These are phyloP conservation scores for Takashimella tepidaria DNA, from an alignment of 1,284 basidiomycete genomes.

Conservation along the genomic window DNA sequence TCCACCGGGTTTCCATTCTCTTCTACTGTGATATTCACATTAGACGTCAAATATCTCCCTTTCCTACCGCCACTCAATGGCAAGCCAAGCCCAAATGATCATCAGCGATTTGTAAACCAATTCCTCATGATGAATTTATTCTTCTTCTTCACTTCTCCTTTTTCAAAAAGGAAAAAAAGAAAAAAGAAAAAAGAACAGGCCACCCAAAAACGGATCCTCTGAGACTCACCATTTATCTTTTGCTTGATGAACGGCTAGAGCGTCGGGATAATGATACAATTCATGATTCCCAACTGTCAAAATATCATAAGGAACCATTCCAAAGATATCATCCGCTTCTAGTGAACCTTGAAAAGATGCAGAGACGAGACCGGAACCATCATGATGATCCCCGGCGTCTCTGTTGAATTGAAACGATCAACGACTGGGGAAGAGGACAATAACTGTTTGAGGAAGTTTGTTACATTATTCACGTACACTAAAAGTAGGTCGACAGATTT, in stretches of 20 bases:
- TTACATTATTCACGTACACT: too few relatives aligned
- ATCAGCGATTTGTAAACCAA: too few relatives aligned
- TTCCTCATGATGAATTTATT: too few relatives aligned
- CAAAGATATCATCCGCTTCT: conserved; percentile 69
- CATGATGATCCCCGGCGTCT: conserved; percentile 59
- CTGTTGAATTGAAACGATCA: conserved; percentile 51
- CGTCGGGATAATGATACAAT: conserved; percentile 62
- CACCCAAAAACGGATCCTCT: neutral
- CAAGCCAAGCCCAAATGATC: too few relatives aligned
- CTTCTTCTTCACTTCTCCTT: too few relatives aligned
- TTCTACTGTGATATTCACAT: conserved; percentile 74
- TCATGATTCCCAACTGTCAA: conserved; percentile 87
- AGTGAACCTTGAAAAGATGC: conserved; percentile 55
- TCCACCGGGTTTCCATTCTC: conserved; percentile 48
- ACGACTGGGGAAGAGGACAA: neutral
- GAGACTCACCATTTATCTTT: conserved; percentile 22
- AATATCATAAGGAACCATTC: conserved; percentile 71
- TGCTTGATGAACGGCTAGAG: conserved; percentile 17
- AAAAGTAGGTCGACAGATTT: conserved; percentile 43
- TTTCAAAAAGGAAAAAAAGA: too few relatives aligned
- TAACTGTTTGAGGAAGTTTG: neutral
- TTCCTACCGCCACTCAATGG: conserved; percentile 51
- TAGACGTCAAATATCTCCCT: conserved; percentile 74
- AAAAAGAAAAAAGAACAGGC: too few relatives aligned
- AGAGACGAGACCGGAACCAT: conserved; percentile 53